These are phyloP conservation scores for Chlorophyllum brunneum DNA, from an alignment of 768 basidiomycete species.

Conservation along the genomic window DNA sequence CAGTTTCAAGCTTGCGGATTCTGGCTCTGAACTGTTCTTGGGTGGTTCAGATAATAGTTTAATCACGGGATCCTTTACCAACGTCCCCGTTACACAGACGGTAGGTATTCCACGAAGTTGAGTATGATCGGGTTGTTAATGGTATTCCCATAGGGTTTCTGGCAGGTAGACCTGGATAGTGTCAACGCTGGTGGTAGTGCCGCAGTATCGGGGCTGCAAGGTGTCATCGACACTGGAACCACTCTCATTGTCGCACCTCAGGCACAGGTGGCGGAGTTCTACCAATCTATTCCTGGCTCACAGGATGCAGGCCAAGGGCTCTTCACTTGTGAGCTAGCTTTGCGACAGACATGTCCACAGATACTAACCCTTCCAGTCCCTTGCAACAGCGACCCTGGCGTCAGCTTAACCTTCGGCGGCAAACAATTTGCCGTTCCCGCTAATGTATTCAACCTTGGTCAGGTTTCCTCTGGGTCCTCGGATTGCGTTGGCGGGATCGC, in stretches of 20 bases:
- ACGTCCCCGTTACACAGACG: slow-evolving; percentile 28
- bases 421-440: slow-evolving; percentile 41
- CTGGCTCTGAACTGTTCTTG: slow-evolving; percentile 49
- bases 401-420: slow-evolving; percentile 36
- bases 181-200: slow-evolving; percentile 24
- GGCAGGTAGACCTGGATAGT: slow-evolving; percentile 28
- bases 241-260: slow-evolving; percentile 35
- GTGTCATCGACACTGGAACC: slow-evolving; percentile 40
- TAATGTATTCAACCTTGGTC: slow-evolving; percentile 37
- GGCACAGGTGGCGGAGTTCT: slow-evolving; percentile 22
- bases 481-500: slow-evolving; percentile 47
- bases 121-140: not conserved
- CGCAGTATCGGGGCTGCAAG: slow-evolving; percentile 17
- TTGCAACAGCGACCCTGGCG: slow-evolving; percentile 22
- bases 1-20: slow-evolving; percentile 41
- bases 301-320: slow-evolving; percentile 26
- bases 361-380: slow-evolving; percentile 19
- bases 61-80: slow-evolving; percentile 43
- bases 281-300: slow-evolving; percentile 28
- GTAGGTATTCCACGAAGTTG: slow-evolving; percentile 13
- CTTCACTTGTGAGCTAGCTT: slow-evolving; percentile 22
- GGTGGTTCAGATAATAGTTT: slow-evolving; percentile 46
- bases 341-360: not conserved
- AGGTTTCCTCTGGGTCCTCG: slow-evolving; percentile 43
- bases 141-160: slow-evolving; percentile 23